Evolutionary conservation across 208 protist species (phyloP), one percentile per base, ranked within the genome.

Genomic region (Leishmania amazonensis): DNA sequence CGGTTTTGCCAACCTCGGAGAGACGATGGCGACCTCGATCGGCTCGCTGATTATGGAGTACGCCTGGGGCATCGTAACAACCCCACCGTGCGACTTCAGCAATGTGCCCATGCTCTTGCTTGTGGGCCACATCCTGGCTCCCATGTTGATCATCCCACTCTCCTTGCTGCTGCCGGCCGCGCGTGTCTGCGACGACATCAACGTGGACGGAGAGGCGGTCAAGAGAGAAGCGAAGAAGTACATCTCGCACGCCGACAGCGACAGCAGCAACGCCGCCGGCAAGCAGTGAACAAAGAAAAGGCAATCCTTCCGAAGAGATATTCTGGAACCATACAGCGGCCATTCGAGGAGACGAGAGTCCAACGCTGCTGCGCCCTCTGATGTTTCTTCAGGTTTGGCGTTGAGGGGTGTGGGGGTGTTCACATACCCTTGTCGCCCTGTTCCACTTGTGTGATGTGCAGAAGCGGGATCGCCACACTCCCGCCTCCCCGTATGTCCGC

Each of bases 1-100:
- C 13, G 90, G 93, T 31, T 92, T 90, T 58, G 76, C 87, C 49
- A 95, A 96, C 84, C 82, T 96, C 53, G 93, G 92, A 8, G 62
- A 67, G 67, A 81, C 82, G 28, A 87, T 94, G 68, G 72, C 91
- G 7, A 64, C 49, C 57, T 87, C 87, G 0, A 81, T 93, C 65
- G 91, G 90, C 8, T 85, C 88, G n/a, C 51, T 54, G 15, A n/a
- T 93, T 3, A 64, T 96, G 40, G 13, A 80, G 76, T 38, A 71
- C 76, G 11, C 51, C 15, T 54, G 51, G 51, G 68, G 88, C 35
- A 89, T 92, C 54, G 90, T 88, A 21, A 91, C 51, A 54, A 54
- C 51, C 5, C 51, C 51, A 21, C 51, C 51, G 17, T 97, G 91
- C 83, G 88, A 97, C 81, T 97, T 94, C 80, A 45, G 62, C 42